phyloP scores from a whole-genome alignment of 2,329 filamentous ascomycete species.

The Penicillium sp. region DNA sequence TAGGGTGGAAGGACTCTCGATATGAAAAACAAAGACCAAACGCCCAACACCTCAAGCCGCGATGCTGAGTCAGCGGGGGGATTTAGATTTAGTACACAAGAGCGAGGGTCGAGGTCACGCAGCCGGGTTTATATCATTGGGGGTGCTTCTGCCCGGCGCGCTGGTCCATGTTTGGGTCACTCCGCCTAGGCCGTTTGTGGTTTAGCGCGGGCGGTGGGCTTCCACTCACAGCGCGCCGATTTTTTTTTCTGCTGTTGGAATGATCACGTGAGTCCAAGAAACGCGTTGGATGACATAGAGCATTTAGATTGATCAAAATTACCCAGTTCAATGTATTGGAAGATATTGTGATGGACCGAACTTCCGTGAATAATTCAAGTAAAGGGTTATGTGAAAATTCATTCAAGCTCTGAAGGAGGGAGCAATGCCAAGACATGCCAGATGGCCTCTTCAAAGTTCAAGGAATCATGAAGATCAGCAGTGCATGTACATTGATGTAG shows the following conservation, averaged over 20 bases:
- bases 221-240: conserved; percentile 27
- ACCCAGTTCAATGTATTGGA: background rate
- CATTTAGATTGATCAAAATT: background rate
- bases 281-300: conserved; percentile 15
- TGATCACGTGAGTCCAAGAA: conserved; percentile 17
- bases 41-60: conserved; percentile 18
- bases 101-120: conserved; percentile 42
- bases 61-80: conserved; percentile 25
- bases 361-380: background rate
- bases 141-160: conserved; percentile 39
- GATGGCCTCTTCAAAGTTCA: conserved; percentile 27
- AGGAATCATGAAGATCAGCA: conserved; percentile 17
- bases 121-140: conserved; percentile 49
- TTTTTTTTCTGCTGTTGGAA: conserved; percentile 13
- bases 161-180: conserved; percentile 41
- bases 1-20: conserved; percentile 7
- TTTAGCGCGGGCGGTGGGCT: conserved; percentile 32
- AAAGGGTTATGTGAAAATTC: background rate
- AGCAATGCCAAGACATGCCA: conserved; percentile 37
- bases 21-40: conserved; percentile 16
- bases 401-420: background rate
- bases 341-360: background rate
- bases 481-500: conserved; percentile 5
- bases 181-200: conserved; percentile 29
- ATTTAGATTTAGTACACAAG: conserved; percentile 29